Conservation (phyloP, 306 rosid genomes). For the Delonix regia region DNA sequence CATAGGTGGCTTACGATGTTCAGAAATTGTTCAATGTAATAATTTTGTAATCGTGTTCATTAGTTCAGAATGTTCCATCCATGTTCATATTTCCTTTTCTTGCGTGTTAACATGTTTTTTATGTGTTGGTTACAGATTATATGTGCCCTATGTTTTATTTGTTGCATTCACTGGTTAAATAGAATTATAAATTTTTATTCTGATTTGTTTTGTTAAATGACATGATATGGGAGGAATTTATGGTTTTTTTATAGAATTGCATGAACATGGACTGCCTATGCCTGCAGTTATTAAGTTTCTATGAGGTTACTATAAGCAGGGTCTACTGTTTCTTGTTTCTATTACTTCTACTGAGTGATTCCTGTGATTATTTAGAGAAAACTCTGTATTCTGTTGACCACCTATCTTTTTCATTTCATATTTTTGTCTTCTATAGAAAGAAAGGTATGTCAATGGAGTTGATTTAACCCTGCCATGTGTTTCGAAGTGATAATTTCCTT, state of each 20-base stretch:
- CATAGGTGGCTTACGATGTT: slow-evolving; percentile 4
- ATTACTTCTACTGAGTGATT: slow-evolving; percentile 1
- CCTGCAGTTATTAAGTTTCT: slow-evolving; percentile 10
- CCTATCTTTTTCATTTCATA: neutral
- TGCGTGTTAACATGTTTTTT: neutral
- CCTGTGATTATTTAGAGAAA: neutral
- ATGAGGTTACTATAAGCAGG: slow-evolving; percentile 1
- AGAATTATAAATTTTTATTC: neutral
- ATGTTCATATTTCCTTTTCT: slow-evolving; percentile 6
- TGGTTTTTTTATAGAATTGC: neutral
- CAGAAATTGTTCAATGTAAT: slow-evolving; percentile 1
- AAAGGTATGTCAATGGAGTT: neutral
- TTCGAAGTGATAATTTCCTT: neutral
- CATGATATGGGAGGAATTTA: neutral
- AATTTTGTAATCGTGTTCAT: neutral
- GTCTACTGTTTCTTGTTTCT: neutral
- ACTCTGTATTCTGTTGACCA: slow-evolving; percentile 2
- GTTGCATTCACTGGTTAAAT: slow-evolving; percentile 18
- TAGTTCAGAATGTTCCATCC: slow-evolving; percentile 9
- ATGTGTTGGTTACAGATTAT: slow-evolving; percentile 17
- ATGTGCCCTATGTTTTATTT: neutral
- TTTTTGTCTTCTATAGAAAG: neutral
- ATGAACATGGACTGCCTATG: neutral
- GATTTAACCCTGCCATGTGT: neutral
- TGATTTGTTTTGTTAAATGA: neutral